Evolutionary conservation across 2,329 filamentous ascomycete species (phyloP).

Genomic region (Penicillium thymicola): DNA sequence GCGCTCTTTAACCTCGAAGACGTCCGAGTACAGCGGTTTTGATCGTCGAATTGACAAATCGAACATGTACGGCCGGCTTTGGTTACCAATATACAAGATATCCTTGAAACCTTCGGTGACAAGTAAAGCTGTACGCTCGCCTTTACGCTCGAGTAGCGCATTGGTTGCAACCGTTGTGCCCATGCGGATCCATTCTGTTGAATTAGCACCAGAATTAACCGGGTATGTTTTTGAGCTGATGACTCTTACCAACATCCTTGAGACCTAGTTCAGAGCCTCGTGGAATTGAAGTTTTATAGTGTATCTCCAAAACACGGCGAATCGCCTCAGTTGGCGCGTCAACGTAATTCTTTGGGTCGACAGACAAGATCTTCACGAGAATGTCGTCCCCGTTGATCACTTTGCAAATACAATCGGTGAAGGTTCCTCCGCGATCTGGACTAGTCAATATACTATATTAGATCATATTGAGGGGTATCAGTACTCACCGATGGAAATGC

Average conservation of each 20-base stretch:
- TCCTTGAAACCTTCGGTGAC: constrained; percentile 79
- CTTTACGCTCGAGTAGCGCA: constrained; percentile 53
- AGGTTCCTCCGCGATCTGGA: constrained; percentile 41
- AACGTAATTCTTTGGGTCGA: constrained; percentile 80
- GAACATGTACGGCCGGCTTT: constrained; percentile 80
- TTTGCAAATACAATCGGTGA: constrained; percentile 12
- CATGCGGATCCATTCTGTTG: constrained; percentile 64
- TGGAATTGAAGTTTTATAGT: constrained; percentile 10
- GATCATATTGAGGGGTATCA: not conserved
- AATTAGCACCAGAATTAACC: not conserved
- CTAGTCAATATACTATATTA: not conserved
- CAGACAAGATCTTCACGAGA: constrained; percentile 78
- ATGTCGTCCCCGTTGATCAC: constrained; percentile 49
- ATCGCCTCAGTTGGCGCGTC: constrained; percentile 55
- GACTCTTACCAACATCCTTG: constrained; percentile 8
- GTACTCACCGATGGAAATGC: not conserved
- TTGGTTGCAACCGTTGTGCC: constrained; percentile 89
- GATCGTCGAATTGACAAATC: constrained; percentile 78
- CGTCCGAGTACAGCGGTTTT: constrained; percentile 45
- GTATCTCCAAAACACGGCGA: constrained; percentile 11
- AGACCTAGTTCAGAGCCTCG: constrained; percentile 14
- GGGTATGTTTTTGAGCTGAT: not conserved
- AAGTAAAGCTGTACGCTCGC: constrained; percentile 18
- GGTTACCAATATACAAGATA: constrained; percentile 80
- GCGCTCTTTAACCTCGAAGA: constrained; percentile 25